Conservation (phyloP, 108 stramenopile species). For the Nitzschia palea region DNA sequence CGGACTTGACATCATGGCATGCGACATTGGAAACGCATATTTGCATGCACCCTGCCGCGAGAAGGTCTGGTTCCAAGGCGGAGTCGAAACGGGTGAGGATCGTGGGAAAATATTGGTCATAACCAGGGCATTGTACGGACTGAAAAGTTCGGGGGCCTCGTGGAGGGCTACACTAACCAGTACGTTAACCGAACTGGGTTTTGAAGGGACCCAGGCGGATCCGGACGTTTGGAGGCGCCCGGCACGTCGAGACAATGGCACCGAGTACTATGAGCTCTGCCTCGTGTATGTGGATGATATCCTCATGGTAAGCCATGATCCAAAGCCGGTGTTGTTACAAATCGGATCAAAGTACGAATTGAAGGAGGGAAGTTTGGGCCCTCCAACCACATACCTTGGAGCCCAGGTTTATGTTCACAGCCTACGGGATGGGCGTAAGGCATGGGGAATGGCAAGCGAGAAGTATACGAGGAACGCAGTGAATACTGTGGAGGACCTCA, state of each 20-base stretch:
- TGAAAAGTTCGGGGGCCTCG: background rate
- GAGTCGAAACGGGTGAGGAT: constrained; percentile 25
- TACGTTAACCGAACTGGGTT: background rate
- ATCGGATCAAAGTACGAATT: background rate
- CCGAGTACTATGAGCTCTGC: constrained; percentile 4
- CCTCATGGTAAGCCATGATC: background rate
- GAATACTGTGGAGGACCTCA: background rate
- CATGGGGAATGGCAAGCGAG: background rate
- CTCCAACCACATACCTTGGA: background rate
- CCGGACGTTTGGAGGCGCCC: background rate
- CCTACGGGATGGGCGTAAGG: background rate
- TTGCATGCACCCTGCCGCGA: constrained; percentile 27
- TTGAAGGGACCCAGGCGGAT: background rate
- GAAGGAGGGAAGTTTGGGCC: background rate
- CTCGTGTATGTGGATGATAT: background rate
- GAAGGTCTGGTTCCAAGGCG: constrained; percentile 19
- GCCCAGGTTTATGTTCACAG: background rate
- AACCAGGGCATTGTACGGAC: constrained; percentile 43
- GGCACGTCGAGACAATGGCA: background rate
- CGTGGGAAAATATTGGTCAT: constrained; percentile 27
- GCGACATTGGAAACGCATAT: constrained; percentile 47
- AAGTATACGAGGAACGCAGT: background rate
- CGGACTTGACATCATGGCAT: constrained; percentile 16
- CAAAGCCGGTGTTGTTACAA: background rate
- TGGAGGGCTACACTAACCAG: background rate